phyloP scores from a whole-genome alignment of 2,329 filamentous ascomycete genomes.

The Chrysoporthe puriensis region DNA sequence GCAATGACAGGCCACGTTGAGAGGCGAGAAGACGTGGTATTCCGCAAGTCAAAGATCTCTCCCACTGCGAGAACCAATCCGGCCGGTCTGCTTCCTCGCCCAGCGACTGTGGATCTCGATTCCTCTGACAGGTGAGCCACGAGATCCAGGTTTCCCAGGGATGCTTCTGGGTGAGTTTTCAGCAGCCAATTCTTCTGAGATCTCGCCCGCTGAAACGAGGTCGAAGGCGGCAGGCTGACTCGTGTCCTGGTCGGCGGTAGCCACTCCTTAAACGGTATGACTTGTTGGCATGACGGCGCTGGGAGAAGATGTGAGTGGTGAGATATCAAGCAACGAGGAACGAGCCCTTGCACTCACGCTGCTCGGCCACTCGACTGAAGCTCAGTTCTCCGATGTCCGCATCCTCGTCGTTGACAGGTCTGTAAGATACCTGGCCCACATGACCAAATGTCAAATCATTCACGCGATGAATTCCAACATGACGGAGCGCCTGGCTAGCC shows the following conservation, averaged over 20 bases:
- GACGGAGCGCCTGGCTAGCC: constrained; percentile 17
- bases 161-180: constrained; percentile 55
- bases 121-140: constrained; percentile 17
- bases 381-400: constrained; percentile 43
- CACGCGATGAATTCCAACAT: constrained; percentile 40
- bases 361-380: constrained; percentile 37
- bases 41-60: constrained; percentile 50
- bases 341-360: constrained; percentile 32
- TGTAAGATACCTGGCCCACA: constrained; percentile 53
- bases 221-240: background rate
- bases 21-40: constrained; percentile 30
- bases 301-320: constrained; percentile 11
- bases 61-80: constrained; percentile 58
- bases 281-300: constrained; percentile 29
- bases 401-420: constrained; percentile 36
- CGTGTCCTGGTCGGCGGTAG: constrained; percentile 31
- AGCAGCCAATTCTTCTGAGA: constrained; percentile 54
- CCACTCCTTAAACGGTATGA: constrained; percentile 36
- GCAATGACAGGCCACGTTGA: constrained; percentile 45
- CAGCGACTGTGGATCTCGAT: constrained; percentile 7
- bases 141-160: constrained; percentile 41
- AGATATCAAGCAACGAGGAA: background rate
- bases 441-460: constrained; percentile 57
- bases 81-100: constrained; percentile 33
- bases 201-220: constrained; percentile 34